phyloP scores from a whole-genome alignment of 805 yeast species.

The Schwanniomyces pseudopolymorphus region DNA sequence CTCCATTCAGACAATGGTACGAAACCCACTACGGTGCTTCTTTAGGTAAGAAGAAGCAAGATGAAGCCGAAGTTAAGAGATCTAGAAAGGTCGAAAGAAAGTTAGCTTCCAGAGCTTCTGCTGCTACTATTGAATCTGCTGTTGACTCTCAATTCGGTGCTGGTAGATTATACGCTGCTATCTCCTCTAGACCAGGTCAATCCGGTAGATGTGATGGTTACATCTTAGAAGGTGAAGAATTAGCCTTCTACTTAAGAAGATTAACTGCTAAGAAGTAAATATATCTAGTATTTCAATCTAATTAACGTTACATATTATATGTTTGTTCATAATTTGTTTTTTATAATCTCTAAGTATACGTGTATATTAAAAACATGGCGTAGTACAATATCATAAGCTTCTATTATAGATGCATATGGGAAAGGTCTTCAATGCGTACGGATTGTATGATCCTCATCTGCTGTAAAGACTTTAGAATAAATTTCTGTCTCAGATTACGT shows the following conservation, averaged over 20 bases:
- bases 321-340: conserved; percentile 4
- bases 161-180: conserved; percentile 98
- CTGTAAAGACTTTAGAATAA: too few relatives aligned
- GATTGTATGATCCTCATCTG: too few relatives aligned
- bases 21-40: conserved; percentile 97
- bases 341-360: conserved; percentile 9
- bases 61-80: conserved; percentile 62
- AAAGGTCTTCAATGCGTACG: too few relatives aligned
- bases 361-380: conserved; percentile 7
- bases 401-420: neutral
- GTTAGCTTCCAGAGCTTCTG: conserved; percentile 87
- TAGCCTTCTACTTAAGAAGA: conserved; percentile 99
- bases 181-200: conserved; percentile 99
- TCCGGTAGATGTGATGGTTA: conserved; percentile 99
- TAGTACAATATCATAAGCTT: neutral
- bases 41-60: conserved; percentile 71
- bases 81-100: conserved; percentile 85
- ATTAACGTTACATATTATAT: conserved; percentile 3
- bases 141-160: conserved; percentile 97
- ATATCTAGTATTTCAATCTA: conserved; percentile 3
- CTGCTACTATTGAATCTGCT: conserved; percentile 83
- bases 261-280: conserved; percentile 96
- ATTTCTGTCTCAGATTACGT: too few relatives aligned
- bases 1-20: conserved; percentile 99
- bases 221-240: conserved; percentile 99